phyloP scores from a whole-genome alignment of 495 filamentous ascomycete genomes.

The Sabuloglossum arenarium region DNA sequence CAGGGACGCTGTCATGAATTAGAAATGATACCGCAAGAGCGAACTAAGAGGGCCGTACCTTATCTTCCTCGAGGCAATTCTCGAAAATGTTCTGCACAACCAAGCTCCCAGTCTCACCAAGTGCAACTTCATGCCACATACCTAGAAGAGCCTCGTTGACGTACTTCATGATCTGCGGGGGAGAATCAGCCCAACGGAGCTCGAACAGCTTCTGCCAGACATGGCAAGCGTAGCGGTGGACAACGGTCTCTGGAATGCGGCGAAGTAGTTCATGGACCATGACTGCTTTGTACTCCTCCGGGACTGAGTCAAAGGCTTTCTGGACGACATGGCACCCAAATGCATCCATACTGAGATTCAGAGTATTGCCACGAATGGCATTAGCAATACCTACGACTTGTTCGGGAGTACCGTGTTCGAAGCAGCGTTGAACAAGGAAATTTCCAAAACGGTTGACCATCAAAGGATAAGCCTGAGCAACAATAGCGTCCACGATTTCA shows the following conservation, averaged over 20 bases:
- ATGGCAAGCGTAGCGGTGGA: conserved; percentile 95
- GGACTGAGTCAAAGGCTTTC: conserved; percentile 93
- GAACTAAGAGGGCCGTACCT: conserved; percentile 32
- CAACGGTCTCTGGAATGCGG: conserved; percentile 91
- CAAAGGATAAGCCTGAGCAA: conserved; percentile 81
- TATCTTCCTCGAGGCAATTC: conserved; percentile 96
- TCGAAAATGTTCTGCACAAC: conserved; percentile 99
- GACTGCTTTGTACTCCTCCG: conserved; percentile 90
- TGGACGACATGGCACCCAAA: conserved; percentile 98
- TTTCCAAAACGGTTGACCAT: conserved; percentile 99
- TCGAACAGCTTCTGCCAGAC: conserved; percentile 99
- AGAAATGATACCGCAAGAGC: background rate
- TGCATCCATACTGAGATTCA: conserved; percentile 90
- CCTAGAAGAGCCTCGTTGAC: conserved; percentile 89
- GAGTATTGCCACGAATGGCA: conserved; percentile 83
- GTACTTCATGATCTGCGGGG: conserved; percentile 94
- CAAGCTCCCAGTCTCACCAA: conserved; percentile 90
- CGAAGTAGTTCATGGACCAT: conserved; percentile 96
- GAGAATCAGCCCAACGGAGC: conserved; percentile 81
- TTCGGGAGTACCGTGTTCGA: conserved; percentile 90
- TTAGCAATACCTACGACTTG: conserved; percentile 91
- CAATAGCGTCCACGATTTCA: conserved; percentile 91
- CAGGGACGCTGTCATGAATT: conserved; percentile 50
- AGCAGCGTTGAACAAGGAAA: conserved; percentile 94
- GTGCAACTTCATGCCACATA: conserved; percentile 97